phyloP scores from a whole-genome alignment of 805 yeast genomes.

The Wickerhamomyces bovis region DNA sequence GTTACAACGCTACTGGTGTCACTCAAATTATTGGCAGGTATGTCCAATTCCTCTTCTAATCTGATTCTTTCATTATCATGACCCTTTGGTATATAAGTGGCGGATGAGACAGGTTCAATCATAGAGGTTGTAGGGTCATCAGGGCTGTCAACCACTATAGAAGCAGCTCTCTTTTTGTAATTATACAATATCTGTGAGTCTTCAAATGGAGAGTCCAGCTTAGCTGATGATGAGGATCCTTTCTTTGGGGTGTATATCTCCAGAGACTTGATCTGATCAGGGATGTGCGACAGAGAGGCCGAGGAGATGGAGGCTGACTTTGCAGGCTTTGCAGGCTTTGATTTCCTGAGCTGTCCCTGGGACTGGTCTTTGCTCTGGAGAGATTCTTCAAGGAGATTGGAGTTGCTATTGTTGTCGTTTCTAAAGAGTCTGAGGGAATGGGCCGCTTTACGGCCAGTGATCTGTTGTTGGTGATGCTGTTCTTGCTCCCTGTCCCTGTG shows the following conservation, averaged over 20 bases:
- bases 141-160: conserved; percentile 3
- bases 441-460: conserved; percentile 53
- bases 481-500: background rate
- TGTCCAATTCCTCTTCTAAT: conserved; percentile 11
- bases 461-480: conserved; percentile 11
- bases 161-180: conserved; percentile 8
- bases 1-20: conserved; percentile 3
- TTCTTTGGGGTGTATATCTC: conserved; percentile 1
- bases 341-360: conserved; percentile 2
- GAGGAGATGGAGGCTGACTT: background rate
- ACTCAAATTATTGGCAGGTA: background rate
- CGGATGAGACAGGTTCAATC: conserved; percentile 60
- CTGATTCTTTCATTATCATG: conserved; percentile 27
- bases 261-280: conserved; percentile 1
- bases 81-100: conserved; percentile 66
- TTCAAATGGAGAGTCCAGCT: conserved; percentile 8
- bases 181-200: conserved; percentile 1
- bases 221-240: background rate
- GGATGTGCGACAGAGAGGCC: background rate
- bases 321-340: background rate
- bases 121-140: conserved; percentile 6
- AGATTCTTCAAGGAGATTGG: conserved; percentile 6
- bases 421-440: conserved; percentile 49
- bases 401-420: conserved; percentile 23
- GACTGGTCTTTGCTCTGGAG: background rate